phyloP scores from a whole-genome alignment of 805 yeast species.

The Wickerhamomyces chambardii region DNA sequence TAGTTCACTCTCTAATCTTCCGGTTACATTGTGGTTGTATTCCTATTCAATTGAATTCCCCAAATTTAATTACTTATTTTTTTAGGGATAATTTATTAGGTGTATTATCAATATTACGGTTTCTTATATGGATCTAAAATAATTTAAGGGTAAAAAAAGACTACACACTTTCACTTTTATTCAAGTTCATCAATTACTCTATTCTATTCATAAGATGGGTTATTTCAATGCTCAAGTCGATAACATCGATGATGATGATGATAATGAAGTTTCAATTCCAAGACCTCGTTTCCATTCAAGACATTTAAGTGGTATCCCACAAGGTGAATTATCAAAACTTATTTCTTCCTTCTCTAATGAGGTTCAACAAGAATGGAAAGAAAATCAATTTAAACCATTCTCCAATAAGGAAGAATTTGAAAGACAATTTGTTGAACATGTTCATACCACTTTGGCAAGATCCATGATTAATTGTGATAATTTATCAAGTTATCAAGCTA shows the following conservation, averaged over 20 bases:
- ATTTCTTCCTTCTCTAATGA: neutral
- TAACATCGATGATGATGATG: neutral
- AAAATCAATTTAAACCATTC: slow-evolving; percentile 5
- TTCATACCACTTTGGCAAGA: slow-evolving; percentile 87
- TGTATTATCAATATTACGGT: too few species aligned
- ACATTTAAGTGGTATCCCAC: neutral
- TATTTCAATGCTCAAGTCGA: neutral
- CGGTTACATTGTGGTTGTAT: too few species aligned
- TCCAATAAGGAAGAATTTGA: slow-evolving; percentile 50
- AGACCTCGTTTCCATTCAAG: neutral
- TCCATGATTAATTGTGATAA: slow-evolving; percentile 88
- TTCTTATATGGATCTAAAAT: too few species aligned
- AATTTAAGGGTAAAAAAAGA: too few species aligned
- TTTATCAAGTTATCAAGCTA: slow-evolving; percentile 87
- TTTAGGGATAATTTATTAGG: too few species aligned
- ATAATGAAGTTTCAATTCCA: neutral
- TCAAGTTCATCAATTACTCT: neutral
- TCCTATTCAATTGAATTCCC: too few species aligned
- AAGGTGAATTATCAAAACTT: neutral
- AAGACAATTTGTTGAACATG: slow-evolving; percentile 67
- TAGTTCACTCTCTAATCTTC: too few species aligned
- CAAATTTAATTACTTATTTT: too few species aligned
- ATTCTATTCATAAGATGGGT: neutral
- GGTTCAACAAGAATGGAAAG: slow-evolving; percentile 1
- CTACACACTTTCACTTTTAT: too few species aligned